A percentile compares a stretch with the other conserved stretches of the same genome.
phyloP scores from a whole-genome alignment of 2,329 filamentous ascomycete genomes.

The Cladobotryum mycophilum region DNA sequence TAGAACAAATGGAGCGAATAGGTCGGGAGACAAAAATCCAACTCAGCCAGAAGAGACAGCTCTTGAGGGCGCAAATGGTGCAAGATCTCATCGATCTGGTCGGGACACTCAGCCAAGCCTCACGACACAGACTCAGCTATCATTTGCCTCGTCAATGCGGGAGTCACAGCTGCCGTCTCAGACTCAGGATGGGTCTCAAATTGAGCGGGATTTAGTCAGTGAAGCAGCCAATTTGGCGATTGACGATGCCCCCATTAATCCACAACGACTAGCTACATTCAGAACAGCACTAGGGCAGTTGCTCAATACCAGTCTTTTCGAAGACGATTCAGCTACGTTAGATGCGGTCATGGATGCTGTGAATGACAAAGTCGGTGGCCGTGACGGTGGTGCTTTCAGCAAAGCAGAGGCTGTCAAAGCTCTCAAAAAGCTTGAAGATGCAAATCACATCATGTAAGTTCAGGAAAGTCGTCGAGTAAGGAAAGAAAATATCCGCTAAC shows the following conservation, averaged over 20 bases:
- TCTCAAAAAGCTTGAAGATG: conserved; percentile 70
- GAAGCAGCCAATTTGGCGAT: conserved; percentile 37
- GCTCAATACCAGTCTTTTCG: conserved; percentile 76
- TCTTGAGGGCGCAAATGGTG: conserved; percentile 26
- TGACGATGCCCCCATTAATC: conserved; percentile 45
- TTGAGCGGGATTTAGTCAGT: conserved; percentile 40
- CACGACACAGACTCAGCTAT: conserved; percentile 44
- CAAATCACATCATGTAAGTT: conserved; percentile 83
- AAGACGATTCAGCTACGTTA: conserved; percentile 75
- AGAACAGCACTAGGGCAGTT: conserved; percentile 75
- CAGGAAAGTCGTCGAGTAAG: not conserved
- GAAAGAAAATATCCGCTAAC: not conserved
- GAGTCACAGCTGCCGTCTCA: conserved; percentile 59
- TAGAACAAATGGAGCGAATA: conserved; percentile 25
- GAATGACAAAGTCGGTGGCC: conserved; percentile 59
- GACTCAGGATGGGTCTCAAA: conserved; percentile 35
- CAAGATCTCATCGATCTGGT: conserved; percentile 37
- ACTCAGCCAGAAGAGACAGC: conserved; percentile 30
- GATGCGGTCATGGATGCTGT: conserved; percentile 70
- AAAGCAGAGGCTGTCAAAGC: conserved; percentile 69
- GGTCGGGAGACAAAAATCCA: not conserved
- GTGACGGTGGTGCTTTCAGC: conserved; percentile 55
- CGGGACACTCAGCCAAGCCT: conserved; percentile 32
- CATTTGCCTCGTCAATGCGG: conserved; percentile 73
- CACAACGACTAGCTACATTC: conserved; percentile 66